phyloP scores from a whole-genome alignment of 495 filamentous ascomycete species.

The Talaromyces adpressus region DNA sequence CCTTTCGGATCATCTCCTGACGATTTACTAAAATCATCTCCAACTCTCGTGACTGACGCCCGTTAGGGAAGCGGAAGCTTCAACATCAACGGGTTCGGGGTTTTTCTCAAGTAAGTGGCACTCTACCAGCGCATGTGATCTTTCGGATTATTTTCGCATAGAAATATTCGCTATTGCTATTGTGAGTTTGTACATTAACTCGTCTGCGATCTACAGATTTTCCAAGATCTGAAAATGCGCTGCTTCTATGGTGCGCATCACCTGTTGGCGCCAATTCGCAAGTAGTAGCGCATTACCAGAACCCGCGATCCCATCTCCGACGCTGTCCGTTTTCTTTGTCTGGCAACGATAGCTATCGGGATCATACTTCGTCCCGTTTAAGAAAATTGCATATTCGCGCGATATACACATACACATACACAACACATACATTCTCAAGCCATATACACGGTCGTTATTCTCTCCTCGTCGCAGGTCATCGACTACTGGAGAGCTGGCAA shows the following conservation, averaged over 20 bases:
- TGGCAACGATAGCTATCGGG: neutral
- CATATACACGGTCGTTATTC: neutral
- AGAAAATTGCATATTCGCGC: neutral
- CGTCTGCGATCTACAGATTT: neutral
- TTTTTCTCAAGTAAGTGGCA: neutral
- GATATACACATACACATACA: neutral
- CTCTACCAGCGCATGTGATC: neutral
- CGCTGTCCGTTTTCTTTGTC: neutral
- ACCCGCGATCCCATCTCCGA: neutral
- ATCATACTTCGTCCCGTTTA: neutral
- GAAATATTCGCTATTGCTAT: neutral
- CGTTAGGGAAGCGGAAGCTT: neutral
- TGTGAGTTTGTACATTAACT: neutral
- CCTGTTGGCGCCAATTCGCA: slow-evolving; percentile 6
- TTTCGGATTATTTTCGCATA: neutral
- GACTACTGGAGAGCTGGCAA: slow-evolving; percentile 1
- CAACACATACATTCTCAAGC: neutral
- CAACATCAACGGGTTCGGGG: neutral
- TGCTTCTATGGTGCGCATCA: slow-evolving; percentile 7
- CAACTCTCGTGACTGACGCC: neutral
- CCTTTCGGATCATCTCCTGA: neutral
- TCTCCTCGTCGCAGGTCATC: slow-evolving; percentile 8
- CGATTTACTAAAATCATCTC: neutral
- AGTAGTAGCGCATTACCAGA: slow-evolving; percentile 5
- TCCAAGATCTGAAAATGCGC: slow-evolving; percentile 5